Evolutionary conservation across 2,329 filamentous ascomycete species (phyloP).

Genomic region (Aspergillus clavatus): DNA sequence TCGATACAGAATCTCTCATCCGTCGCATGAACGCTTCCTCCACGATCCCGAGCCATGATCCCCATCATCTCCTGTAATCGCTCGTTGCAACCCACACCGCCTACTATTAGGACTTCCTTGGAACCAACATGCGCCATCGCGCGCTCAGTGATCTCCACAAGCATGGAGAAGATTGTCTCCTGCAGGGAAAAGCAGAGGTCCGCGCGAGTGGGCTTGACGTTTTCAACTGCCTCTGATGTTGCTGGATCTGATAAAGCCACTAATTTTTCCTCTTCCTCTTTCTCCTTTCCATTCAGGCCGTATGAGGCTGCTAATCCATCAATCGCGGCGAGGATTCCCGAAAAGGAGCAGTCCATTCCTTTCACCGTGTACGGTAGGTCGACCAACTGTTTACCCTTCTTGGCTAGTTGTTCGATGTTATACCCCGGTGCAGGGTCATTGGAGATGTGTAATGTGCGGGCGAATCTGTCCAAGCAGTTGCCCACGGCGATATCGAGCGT

Average conservation of each 20-base stretch:
- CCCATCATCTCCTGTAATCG: conserved; percentile 98
- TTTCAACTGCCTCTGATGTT: conserved; percentile 28
- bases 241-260: too few species aligned
- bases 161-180: conserved; percentile 93
- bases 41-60: conserved; percentile 81
- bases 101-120: conserved; percentile 86
- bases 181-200: conserved; percentile 93
- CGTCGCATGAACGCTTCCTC: conserved; percentile 87
- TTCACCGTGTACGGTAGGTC: conserved; percentile 96
- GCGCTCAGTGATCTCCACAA: conserved; percentile 96
- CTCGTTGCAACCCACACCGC: conserved; percentile 93
- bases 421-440: conserved; percentile 97
- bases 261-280: conserved; percentile 59
- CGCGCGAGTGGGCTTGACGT: conserved; percentile 59
- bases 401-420: conserved; percentile 93
- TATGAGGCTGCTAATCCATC: conserved; percentile 67
- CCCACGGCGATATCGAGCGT: conserved; percentile 96
- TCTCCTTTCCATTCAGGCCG: conserved; percentile 32
- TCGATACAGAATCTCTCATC: conserved; percentile 98
- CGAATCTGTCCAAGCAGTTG: conserved; percentile 95
- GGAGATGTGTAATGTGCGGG: conserved; percentile 80
- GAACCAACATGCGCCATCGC: conserved; percentile 97
- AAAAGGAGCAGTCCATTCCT: conserved; percentile 97
- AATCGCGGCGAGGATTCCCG: conserved; percentile 78
- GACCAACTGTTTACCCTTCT: conserved; percentile 65